phyloP scores from a whole-genome alignment of 352 stramenopile species.

The Phytophthora europaea region DNA sequence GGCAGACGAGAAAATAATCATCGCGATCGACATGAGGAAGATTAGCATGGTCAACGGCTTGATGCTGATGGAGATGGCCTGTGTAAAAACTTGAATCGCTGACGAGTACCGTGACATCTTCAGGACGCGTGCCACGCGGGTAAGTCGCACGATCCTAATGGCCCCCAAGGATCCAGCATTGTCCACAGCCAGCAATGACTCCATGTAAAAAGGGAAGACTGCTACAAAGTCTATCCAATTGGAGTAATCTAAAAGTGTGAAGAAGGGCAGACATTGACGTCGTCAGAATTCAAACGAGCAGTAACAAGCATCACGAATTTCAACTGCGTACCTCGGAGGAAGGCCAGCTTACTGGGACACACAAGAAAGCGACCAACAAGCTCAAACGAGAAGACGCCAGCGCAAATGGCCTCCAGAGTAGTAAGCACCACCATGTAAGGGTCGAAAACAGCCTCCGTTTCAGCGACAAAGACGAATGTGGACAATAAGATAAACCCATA shows the following conservation, averaged over 20 bases:
- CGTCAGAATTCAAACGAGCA: not conserved
- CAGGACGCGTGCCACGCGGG: conserved; percentile 83
- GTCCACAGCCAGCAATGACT: conserved; percentile 71
- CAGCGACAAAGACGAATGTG: conserved; percentile 73
- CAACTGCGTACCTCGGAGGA: conserved; percentile 55
- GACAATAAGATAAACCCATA: conserved; percentile 77
- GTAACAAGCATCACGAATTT: not conserved
- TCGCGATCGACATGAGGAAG: conserved; percentile 88
- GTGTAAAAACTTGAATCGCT: conserved; percentile 86
- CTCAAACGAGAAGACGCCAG: conserved; percentile 71
- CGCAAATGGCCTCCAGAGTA: conserved; percentile 60
- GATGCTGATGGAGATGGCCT: conserved; percentile 76
- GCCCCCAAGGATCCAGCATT: conserved; percentile 74
- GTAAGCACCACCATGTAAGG: conserved; percentile 45
- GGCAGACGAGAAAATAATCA: conserved; percentile 87
- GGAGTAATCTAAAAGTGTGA: conserved; percentile 50
- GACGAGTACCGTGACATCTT: conserved; percentile 91
- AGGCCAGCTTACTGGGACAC: conserved; percentile 56
- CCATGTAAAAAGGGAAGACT: conserved; percentile 90
- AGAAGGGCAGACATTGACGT: not conserved
- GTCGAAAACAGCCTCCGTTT: conserved; percentile 65
- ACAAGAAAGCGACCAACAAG: conserved; percentile 59
- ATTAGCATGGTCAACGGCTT: conserved; percentile 90
- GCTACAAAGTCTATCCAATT: conserved; percentile 89
- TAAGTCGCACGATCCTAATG: conserved; percentile 88